Percentiles rank a stretch among this genome's conserved stretches.
Evolutionary conservation across 2,329 filamentous ascomycete species (phyloP).

Genomic region (Aspergillus tamarii): DNA sequence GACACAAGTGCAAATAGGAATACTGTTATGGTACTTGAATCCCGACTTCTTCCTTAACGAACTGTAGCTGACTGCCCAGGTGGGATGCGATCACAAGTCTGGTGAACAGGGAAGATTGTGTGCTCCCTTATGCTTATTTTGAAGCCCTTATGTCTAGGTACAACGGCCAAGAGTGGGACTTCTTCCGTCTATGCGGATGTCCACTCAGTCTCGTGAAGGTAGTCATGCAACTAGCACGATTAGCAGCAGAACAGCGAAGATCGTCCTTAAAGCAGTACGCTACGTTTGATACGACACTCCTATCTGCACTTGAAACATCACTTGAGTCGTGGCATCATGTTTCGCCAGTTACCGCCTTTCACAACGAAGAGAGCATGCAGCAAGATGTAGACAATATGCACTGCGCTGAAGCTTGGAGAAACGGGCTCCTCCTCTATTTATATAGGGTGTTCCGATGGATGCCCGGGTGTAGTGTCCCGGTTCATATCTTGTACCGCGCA

Average conservation of each 20-base stretch:
- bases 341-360: background rate
- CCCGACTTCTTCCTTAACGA: background rate
- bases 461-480: background rate
- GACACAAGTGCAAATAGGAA: constrained; percentile 3
- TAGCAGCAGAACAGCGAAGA: constrained; percentile 1
- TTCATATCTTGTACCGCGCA: background rate
- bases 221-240: constrained; percentile 6
- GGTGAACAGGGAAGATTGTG: constrained; percentile 2
- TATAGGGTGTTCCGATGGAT: constrained; percentile 3
- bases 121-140: constrained; percentile 3
- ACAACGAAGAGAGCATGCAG: background rate
- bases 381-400: background rate
- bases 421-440: background rate
- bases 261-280: background rate
- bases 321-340: constrained; percentile 5
- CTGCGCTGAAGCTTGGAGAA: background rate
- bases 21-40: background rate
- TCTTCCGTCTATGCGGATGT: constrained; percentile 8
- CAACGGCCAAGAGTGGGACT: background rate
- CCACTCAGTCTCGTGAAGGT: constrained; percentile 1
- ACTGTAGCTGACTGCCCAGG: background rate
- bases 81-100: constrained; percentile 11
- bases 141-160: background rate
- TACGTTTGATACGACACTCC: background rate
- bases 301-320: background rate